Base-by-base conservation (phyloP, 2,329 filamentous ascomycete genomes). In the Diplodia scrobiculata region DNA sequence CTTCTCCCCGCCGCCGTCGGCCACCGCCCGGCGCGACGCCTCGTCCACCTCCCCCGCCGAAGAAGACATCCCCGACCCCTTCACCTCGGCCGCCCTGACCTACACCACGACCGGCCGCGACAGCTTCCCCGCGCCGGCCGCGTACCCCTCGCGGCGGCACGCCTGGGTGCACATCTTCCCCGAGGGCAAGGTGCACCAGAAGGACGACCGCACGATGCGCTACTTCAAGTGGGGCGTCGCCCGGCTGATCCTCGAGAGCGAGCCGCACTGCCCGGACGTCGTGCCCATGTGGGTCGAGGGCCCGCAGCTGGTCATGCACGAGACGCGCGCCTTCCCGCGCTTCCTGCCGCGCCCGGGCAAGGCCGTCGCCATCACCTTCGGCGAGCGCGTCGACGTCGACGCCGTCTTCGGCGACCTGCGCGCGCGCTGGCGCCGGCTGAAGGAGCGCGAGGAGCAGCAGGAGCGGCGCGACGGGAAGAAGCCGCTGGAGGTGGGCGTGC, bases 161-260 rank as follows among this genome's bases (percentile, higher is more conserved):
- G 86, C 87, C 52, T 99, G 95, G 95, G 82, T 99, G 3, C 95
- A 99, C 77, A 89, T 98, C 65, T 98, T 98, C 77, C 95, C 95
- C 13, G 95, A 99, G 79, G 95, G 92, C 55, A 92, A 91, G 77
- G 92, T 97, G 53, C 93, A 98, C 78, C 95, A 99, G 79, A 88
- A 92, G 70, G 85, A 89, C 1, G 82, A 87, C 50, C 87, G 88
- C 72, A 87, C 89, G 7, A 89, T 98, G 83, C 90, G 95, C 34
- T 99, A 99, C 80, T 98, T 98, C 86, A 97, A 97, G 81, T 99
- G 95, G 95, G 95, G 95, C 0, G 84, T 98, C 1, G 92, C 94
- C 6, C 87, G 95, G 1, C 84, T 98, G 67, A 95, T 99, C 67
- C 86, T 99, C 54, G 95, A 99, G 78, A 87, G 89, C 54, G 90